Evolutionary conservation across 371 early-diverging fungal species (phyloP), one percentile per base, ranked within the genome.

Genomic region (Blastocladiella emersonii): DNA sequence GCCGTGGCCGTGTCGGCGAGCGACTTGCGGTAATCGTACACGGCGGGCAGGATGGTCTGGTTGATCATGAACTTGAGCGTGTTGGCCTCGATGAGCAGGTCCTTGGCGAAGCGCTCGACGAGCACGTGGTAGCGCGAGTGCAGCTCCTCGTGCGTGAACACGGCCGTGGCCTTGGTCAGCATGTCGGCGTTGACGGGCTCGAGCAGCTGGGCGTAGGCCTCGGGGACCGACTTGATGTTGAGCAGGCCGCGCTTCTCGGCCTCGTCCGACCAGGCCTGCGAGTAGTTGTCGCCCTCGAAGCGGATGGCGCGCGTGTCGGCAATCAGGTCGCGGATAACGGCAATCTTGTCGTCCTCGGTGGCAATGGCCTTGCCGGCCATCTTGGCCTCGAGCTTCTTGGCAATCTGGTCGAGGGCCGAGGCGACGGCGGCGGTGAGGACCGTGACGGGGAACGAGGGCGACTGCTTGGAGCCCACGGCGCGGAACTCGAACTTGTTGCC

Each of bases 401-500:
- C 71, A 62, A 95, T 83, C 57, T 86, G 86, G 63, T 67, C 77
- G 61, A 98, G 69, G 15, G 93, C 82, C 27, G 85, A 83, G 34
- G 96, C 88, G 45, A 96, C 94, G 49, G 92, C 92, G 63, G 92
- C 84, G 85, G 95, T 96, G 61, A 96, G 74, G 62, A 95, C 71
- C 1, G 90, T 87, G 61, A 93, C 86, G 34, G 96, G 93, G 89
- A 94, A 93, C 41, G 96, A 89, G 41, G 94, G 92, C 32, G 92
- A 92, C 78, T 93, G 95, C 83, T 93, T 94, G 67, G 98, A 90
- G 43, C 98, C 98, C 43, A 96, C 95, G 64, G 96, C 95, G 78
- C 98, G 90, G 93, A 96, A 98, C 80, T 98, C 98, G 68, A 98
- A 95, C 84, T 98, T 98, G 90, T 98, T 95, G 63, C 96, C 96